Conservation (phyloP, 164 flowering plant species). For the Umbilicus rupestris region DNA sequence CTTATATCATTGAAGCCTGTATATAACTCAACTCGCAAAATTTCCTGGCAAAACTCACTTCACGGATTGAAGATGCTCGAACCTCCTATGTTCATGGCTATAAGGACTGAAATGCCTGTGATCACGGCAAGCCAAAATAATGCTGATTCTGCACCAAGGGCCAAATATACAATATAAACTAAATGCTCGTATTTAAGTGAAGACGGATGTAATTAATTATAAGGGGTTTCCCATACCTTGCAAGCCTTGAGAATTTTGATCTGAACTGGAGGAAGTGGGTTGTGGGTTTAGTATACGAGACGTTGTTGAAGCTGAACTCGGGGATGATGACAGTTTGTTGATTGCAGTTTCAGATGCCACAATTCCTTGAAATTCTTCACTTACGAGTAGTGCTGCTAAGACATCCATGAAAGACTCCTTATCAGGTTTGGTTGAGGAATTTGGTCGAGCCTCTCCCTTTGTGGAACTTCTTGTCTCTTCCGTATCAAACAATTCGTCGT, state of each 20-base stretch:
- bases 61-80: conserved; percentile 82
- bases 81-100: conserved; percentile 55
- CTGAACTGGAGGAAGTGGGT: conserved; percentile 23
- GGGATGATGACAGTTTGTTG: conserved; percentile 24
- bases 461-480: conserved; percentile 31
- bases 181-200: too few species aligned
- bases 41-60: conserved; percentile 10
- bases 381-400: conserved; percentile 76
- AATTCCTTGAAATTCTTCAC: conserved; percentile 96
- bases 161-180: too few species aligned
- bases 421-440: conserved; percentile 26
- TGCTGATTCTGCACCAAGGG: conserved; percentile 40
- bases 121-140: conserved; percentile 72
- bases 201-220: too few species aligned
- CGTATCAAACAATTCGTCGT: conserved; percentile 62
- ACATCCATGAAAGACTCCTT: conserved; percentile 86
- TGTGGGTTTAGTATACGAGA: conserved; percentile 16
- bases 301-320: conserved; percentile 12
- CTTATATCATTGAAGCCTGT: background rate
- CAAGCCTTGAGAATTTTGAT: conserved; percentile 22
- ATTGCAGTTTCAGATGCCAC: conserved; percentile 64
- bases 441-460: conserved; percentile 19
- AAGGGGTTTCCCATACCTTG: conserved; percentile 29
- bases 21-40: conserved; percentile 1
- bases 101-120: conserved; percentile 51